Base-by-base conservation (phyloP, 2,329 filamentous ascomycete species). In the Colletotrichum sansevieriae region DNA sequence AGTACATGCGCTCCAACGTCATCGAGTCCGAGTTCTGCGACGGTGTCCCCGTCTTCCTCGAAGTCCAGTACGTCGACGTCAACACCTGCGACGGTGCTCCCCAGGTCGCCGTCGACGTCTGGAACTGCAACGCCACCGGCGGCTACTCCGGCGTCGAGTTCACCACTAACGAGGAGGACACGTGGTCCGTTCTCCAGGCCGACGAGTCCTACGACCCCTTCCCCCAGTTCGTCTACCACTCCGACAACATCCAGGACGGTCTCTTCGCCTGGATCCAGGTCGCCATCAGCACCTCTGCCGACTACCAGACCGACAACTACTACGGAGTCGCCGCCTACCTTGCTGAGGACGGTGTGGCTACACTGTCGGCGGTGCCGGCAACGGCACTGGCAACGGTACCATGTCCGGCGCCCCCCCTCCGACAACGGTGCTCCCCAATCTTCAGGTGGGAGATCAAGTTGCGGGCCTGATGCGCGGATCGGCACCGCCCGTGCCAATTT, bases 211-310 rank as follows among this genome's bases (percentile, higher is more conserved):
- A 67, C 52, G 83, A 82, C 3, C 88, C 88, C 0, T 78, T 90
- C 71, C 79, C 89, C 71, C 82, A 89, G 74, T 90, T 89, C 71
- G 83, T 86, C 11, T 80, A 85, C 3, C 81, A 91, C 3, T 87
- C 88, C 1, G 84, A 89, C 37, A 77, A 78, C 29, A 72, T 87
- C 11, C 71, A 73, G 1, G 85, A 88, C 35, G 87, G 87, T 20
- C 72, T 89, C 39, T 81, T 88, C 58, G 85, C 81, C 2, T 89
- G 86, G 87, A 83, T 89, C 61, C 80, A 82, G 3, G 78, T 88
- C 46, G 86, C 83, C 6, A 81, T 88, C 51, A 83, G 87, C 71
- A 74, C 75, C 29, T 70, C 73, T 25, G 67, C 73, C 43, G 58
- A 70, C 58, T 67, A 70, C 63, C 47, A 58, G 35, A 51, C 64